phyloP scores from a whole-genome alignment of 2,329 filamentous ascomycete genomes.

The Colletotrichum ledebouriae region DNA sequence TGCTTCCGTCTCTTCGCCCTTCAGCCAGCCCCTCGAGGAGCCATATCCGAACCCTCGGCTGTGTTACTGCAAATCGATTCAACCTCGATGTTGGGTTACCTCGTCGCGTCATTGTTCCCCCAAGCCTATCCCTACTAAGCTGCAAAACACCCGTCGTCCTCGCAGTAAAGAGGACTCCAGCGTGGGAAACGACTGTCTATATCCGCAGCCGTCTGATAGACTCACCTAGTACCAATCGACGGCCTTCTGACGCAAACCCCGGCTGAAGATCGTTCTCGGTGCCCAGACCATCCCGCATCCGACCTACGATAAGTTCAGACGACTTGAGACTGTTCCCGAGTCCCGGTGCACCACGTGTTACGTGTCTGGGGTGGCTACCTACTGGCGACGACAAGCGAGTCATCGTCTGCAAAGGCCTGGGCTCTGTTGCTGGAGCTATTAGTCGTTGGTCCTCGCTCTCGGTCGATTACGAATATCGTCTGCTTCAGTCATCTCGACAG shows the following conservation, averaged over 20 bases:
- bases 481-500: not conserved
- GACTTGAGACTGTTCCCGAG: conserved; percentile 41
- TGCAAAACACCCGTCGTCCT: conserved; percentile 21
- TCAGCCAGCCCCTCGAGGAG: conserved; percentile 18
- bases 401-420: conserved; percentile 2
- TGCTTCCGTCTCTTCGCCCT: conserved; percentile 13
- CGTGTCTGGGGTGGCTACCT: conserved; percentile 26
- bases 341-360: conserved; percentile 37
- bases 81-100: conserved; percentile 3
- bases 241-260: conserved; percentile 38
- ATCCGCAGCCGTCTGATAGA: conserved; percentile 19
- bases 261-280: conserved; percentile 37
- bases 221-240: conserved; percentile 30
- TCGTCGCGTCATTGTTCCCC: conserved; percentile 22
- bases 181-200: conserved; percentile 17
- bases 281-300: conserved; percentile 24
- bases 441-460: not conserved
- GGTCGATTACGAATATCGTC: not conserved
- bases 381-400: conserved; percentile 24
- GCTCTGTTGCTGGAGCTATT: conserved; percentile 6
- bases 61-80: not conserved
- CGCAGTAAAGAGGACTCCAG: conserved; percentile 2
- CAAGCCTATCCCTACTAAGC: conserved; percentile 26
- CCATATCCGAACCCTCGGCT: conserved; percentile 2
- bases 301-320: conserved; percentile 29